Evolutionary conservation across 352 stramenopile genomes (phyloP), one percentile per base, ranked within the genome.

Genomic region (Pythium dissotocum): DNA sequence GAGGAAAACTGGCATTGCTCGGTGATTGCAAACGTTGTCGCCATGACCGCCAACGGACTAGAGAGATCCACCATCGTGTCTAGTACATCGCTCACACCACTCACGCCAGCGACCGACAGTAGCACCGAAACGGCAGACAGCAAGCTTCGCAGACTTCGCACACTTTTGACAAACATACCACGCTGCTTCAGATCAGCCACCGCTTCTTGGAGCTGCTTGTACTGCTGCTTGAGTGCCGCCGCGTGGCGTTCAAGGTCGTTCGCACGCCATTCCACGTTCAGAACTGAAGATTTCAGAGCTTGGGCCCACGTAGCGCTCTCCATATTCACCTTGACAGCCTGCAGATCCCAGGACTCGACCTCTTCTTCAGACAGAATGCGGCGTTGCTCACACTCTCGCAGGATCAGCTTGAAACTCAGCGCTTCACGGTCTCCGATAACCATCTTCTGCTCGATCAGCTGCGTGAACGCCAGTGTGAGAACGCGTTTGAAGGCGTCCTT

Each of bases 61-160:
- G 58, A 57, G 0, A 64, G n/a, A 38, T 64, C 58, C 28, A 64
- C 44, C 14, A 64, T 38, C 2, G 42, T 53, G 14, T 64, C 58
- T 1, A 64, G 14, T 6, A 54, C 57, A 4, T 53, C 24, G n/a
- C 57, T 63, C 57, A 48, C 57, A 14, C 36, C 57, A 14, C 51
- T 48, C 18, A 63, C 57, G 24, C 57, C 57, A 13, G 57, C 57
- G 40, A 64, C 13, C 5, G 58, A 40, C 13, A 64, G 44, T 4
- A 57, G 42, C 28, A 48, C 32, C 16, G 58, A 46, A 2, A 64
- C 38, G 21, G 53, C 13, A 8, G 59, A 65, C 32, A 65, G 32
- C 13, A 65, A 26, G 30, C 18, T 14, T 21, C 42, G 44, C 8
- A 64, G 18, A 7, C n/a, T 18, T 3, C 8, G 35, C 26, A 64